Evolutionary conservation across 2,329 filamentous ascomycete species (phyloP).

Genomic region (Westerdykella aurantiaca): DNA sequence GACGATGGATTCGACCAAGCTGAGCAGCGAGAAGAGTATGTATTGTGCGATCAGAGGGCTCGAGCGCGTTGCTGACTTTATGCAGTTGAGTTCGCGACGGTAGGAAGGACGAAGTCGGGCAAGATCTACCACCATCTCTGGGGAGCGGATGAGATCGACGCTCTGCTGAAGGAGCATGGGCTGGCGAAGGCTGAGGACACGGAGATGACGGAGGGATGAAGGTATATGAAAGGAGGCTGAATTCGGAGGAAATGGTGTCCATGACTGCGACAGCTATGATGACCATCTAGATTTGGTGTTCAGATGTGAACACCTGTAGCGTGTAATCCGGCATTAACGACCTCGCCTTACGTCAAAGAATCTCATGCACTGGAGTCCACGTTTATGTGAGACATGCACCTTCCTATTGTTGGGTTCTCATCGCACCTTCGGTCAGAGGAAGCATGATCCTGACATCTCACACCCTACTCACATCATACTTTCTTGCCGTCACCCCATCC

Average conservation of each 20-base stretch:
- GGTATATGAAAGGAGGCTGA: neutral
- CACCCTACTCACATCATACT: slow-evolving; percentile 16
- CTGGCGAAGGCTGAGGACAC: slow-evolving; percentile 61
- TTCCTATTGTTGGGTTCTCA: too few species aligned
- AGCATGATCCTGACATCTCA: too few species aligned
- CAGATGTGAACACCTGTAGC: slow-evolving; percentile 7
- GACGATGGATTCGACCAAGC: slow-evolving; percentile 98
- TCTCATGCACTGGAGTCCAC: neutral
- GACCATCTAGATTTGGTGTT: slow-evolving; percentile 28
- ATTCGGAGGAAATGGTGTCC: slow-evolving; percentile 4
- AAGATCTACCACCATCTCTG: slow-evolving; percentile 98
- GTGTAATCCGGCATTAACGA: too few species aligned
- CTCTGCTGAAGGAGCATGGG: slow-evolving; percentile 89
- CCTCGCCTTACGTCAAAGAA: too few species aligned
- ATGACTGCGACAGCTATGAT: slow-evolving; percentile 13
- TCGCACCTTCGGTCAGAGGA: too few species aligned
- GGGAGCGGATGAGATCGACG: slow-evolving; percentile 93
- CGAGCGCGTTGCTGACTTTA: slow-evolving; percentile 15
- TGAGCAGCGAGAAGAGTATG: slow-evolving; percentile 98
- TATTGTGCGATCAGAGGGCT: slow-evolving; percentile 14
- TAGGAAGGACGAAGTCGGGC: slow-evolving; percentile 88
- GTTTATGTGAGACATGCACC: neutral
- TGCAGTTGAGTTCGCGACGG: slow-evolving; percentile 93
- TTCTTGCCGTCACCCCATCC: slow-evolving; percentile 16
- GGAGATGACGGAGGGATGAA: slow-evolving; percentile 33